These are phyloP conservation scores for Serendipita indica DNA, from an alignment of 768 basidiomycete genomes.

Conservation along the genomic window DNA sequence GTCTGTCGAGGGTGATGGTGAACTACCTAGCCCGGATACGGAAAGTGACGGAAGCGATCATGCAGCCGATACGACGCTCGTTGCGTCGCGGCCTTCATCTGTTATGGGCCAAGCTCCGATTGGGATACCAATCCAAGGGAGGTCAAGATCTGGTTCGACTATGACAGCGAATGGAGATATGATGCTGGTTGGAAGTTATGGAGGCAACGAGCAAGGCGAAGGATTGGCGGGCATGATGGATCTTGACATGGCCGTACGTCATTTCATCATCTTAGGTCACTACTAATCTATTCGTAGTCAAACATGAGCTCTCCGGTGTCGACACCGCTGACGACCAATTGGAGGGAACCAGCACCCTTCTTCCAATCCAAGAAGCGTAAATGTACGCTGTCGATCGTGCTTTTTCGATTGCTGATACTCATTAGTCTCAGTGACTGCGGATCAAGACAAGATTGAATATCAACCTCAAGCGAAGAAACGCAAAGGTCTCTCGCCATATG, in stretches of 20 bases:
- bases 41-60: conserved; percentile 4
- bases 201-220: not conserved
- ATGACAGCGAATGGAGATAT: not conserved
- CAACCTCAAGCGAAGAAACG: conserved; percentile 1
- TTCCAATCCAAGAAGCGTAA: conserved; percentile 7
- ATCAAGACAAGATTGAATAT: not conserved
- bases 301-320: conserved; percentile 8
- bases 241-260: not conserved
- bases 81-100: not conserved
- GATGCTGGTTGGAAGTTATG: conserved; percentile 3
- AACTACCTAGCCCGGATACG: not conserved
- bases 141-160: not conserved
- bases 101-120: not conserved
- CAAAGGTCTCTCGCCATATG: not conserved
- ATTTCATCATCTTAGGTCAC: not conserved
- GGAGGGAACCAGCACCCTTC: conserved; percentile 1
- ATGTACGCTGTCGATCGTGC: not conserved
- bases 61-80: not conserved
- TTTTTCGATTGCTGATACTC: not conserved
- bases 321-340: not conserved
- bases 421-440: not conserved
- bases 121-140: not conserved
- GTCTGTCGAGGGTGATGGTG: not conserved
- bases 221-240: not conserved
- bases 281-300: not conserved